Conservation (phyloP, 2,329 filamentous ascomycete species). For the Xylariales sp. region DNA sequence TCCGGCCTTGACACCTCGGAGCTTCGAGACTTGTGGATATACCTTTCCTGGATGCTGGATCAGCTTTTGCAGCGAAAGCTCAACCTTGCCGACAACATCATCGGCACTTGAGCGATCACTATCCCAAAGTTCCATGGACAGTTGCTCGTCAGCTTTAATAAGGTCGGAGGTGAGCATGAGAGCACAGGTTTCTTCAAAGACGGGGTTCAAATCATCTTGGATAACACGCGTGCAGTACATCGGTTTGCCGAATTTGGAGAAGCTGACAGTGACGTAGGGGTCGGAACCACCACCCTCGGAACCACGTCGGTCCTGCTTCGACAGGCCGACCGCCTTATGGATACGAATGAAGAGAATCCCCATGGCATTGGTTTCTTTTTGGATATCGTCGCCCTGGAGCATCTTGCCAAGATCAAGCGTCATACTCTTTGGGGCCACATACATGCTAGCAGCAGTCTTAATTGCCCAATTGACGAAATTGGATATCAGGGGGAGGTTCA, state of each 20-base stretch:
- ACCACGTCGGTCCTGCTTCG: constrained; percentile 88
- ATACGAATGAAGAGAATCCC: constrained; percentile 95
- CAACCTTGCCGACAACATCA: constrained; percentile 94
- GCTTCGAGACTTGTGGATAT: constrained; percentile 87
- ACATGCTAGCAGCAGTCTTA: constrained; percentile 85
- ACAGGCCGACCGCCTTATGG: constrained; percentile 85
- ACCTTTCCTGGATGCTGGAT: constrained; percentile 94
- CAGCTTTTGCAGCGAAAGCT: constrained; percentile 92
- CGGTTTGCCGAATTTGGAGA: constrained; percentile 96
- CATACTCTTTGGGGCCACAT: constrained; percentile 94
- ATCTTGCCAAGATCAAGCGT: constrained; percentile 91
- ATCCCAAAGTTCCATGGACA: constrained; percentile 96
- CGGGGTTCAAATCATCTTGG: constrained; percentile 90
- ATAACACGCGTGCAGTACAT: constrained; percentile 98
- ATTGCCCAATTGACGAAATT: constrained; percentile 98
- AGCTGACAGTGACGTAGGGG: constrained; percentile 93
- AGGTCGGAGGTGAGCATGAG: constrained; percentile 88
- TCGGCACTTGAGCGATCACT: constrained; percentile 92
- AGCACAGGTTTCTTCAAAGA: constrained; percentile 90
- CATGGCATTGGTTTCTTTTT: constrained; percentile 87
- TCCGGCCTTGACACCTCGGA: constrained; percentile 84
- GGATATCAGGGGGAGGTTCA: constrained; percentile 92
- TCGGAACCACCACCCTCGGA: constrained; percentile 90
- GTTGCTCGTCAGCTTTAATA: constrained; percentile 91
- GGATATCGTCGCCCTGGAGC: constrained; percentile 89